Evolutionary conservation across 176 grass and related monocot genomes (phyloP).

Genomic region (Aegilops bicornis): DNA sequence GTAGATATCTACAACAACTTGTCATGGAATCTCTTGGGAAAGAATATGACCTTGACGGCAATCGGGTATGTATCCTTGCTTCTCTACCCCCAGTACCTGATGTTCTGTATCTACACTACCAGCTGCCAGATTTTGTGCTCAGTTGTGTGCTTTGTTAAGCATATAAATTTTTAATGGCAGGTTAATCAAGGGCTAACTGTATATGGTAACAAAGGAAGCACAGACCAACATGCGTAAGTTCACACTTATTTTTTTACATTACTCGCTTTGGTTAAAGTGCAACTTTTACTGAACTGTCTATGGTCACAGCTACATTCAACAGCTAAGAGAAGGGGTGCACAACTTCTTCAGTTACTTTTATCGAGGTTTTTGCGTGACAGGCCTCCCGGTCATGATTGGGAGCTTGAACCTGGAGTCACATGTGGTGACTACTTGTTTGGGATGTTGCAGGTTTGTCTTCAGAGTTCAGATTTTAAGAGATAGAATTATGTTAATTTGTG

Average conservation of each 20-base stretch:
- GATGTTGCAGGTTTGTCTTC: constrained; percentile 80
- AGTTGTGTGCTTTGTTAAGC: constrained; percentile 12
- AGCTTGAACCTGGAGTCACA: constrained; percentile 98
- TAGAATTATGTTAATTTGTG: constrained; percentile 2
- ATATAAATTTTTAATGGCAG: constrained; percentile 38
- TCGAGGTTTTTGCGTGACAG: constrained; percentile 91
- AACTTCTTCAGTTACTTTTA: constrained; percentile 99
- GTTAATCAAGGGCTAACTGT: constrained; percentile 98
- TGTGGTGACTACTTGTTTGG: constrained; percentile 99
- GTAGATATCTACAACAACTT: constrained; percentile 98
- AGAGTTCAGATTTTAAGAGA: constrained; percentile 24
- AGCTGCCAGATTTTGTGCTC: background rate
- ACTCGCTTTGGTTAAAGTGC: constrained; percentile 18
- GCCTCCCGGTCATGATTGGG: constrained; percentile 94
- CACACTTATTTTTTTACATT: constrained; percentile 5
- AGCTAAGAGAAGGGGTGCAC: constrained; percentile 95
- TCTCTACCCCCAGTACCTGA: constrained; percentile 15
- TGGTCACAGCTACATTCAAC: constrained; percentile 92
- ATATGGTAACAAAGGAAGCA: constrained; percentile 99
- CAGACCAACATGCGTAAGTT: constrained; percentile 96
- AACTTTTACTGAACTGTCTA: constrained; percentile 1
- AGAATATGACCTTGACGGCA: constrained; percentile 97
- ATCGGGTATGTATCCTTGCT: constrained; percentile 55
- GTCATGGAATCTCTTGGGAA: constrained; percentile 99
- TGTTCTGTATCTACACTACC: constrained; percentile 9